phyloP scores from a whole-genome alignment of 176 grass and related monocot species.

The Tuctoria greenei region DNA sequence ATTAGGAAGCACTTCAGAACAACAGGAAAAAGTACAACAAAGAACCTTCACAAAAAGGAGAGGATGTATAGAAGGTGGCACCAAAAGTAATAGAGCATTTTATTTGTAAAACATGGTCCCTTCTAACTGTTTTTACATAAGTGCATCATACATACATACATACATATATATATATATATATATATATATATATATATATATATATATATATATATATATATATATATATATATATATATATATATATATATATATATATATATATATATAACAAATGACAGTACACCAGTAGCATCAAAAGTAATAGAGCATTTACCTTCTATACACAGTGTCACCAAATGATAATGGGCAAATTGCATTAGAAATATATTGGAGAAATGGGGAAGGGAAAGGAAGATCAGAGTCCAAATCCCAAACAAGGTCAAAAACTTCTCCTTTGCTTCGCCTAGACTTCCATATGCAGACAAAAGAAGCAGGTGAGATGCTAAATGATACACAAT shows the following conservation, averaged over 20 bases:
- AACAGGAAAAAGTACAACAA: not conserved
- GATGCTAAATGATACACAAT: slow-evolving; percentile 18
- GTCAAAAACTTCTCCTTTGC: slow-evolving; percentile 44
- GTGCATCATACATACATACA: too few relatives aligned
- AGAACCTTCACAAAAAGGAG: not conserved
- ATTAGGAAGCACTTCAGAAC: not conserved
- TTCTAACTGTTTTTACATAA: too few relatives aligned
- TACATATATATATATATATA: too few relatives aligned
- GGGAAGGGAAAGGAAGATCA: slow-evolving; percentile 69
- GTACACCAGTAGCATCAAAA: not conserved
- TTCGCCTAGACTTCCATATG: slow-evolving; percentile 65
- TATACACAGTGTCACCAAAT: slow-evolving; percentile 50
- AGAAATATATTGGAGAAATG: slow-evolving; percentile 57
- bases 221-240: too few relatives aligned
- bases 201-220: too few relatives aligned
- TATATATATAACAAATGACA: too few relatives aligned
- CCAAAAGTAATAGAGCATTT: too few relatives aligned
- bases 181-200: too few relatives aligned
- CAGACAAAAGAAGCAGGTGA: slow-evolving; percentile 38
- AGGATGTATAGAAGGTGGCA: not conserved
- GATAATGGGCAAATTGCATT: slow-evolving; percentile 52
- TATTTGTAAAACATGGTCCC: too few relatives aligned
- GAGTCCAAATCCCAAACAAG: slow-evolving; percentile 97
- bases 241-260: too few relatives aligned
- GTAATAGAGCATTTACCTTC: slow-evolving; percentile 50